These are phyloP conservation scores for Stagonosporopsis tanaceti DNA, from an alignment of 2,329 filamentous ascomycete genomes.

Conservation along the genomic window DNA sequence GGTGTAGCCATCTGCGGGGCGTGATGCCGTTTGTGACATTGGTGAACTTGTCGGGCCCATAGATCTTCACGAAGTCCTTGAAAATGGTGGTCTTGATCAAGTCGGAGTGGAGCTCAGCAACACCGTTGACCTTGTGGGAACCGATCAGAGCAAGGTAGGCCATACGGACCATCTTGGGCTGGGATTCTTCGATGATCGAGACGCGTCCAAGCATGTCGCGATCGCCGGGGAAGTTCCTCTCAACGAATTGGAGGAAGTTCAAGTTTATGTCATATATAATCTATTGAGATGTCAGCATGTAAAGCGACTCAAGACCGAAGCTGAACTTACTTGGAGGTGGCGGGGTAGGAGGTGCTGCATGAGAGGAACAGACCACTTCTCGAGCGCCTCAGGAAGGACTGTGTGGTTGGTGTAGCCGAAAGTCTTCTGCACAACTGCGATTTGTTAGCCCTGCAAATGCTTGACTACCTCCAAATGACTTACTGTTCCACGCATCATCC, in stretches of 20 bases:
- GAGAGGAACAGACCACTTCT: constrained; percentile 97
- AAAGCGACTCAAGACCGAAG: background rate
- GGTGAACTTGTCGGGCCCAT: constrained; percentile 95
- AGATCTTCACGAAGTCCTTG: constrained; percentile 96
- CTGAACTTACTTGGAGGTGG: constrained; percentile 71
- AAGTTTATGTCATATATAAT: constrained; percentile 99
- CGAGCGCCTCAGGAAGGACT: constrained; percentile 92
- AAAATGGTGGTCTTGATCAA: constrained; percentile 99
- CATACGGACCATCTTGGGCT: constrained; percentile 99
- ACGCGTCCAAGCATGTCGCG: constrained; percentile 84
- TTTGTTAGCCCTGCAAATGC: constrained; percentile 20
- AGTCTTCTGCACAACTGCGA: constrained; percentile 59
- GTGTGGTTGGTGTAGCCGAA: constrained; percentile 99
- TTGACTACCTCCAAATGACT: constrained; percentile 42
- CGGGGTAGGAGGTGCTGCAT: constrained; percentile 92
- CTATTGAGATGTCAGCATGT: constrained; percentile 18
- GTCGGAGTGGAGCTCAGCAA: constrained; percentile 96
- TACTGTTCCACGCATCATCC: constrained; percentile 87
- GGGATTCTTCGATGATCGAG: constrained; percentile 97
- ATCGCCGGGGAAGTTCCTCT: constrained; percentile 88
- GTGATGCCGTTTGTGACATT: constrained; percentile 99
- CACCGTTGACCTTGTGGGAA: constrained; percentile 98
- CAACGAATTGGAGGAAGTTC: constrained; percentile 88
- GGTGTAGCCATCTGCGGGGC: constrained; percentile 93
- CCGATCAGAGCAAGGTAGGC: constrained; percentile 93